Evolutionary conservation across 1,284 basidiomycete species (phyloP).

Genomic region (Phellopilus nigrolimitatus): DNA sequence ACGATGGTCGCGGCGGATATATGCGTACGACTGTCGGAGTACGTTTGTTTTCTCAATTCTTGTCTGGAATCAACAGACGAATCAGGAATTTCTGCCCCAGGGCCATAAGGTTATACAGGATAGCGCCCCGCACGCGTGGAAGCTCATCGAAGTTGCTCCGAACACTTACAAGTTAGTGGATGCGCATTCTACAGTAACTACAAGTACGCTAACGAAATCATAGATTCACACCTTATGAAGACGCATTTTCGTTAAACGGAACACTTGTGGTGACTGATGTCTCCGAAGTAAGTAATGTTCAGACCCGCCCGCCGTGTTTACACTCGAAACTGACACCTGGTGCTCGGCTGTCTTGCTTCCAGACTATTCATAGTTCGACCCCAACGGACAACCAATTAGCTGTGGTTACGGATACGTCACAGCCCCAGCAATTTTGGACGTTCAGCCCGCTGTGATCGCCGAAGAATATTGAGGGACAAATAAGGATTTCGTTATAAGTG

Average conservation of each 20-base stretch:
- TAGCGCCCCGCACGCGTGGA: constrained; percentile 16
- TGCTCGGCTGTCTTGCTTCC: too few relatives aligned
- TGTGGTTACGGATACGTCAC: background rate
- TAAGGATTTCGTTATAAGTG: too few relatives aligned
- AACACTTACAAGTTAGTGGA: constrained; percentile 11
- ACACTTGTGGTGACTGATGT: background rate
- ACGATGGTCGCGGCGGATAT: constrained; percentile 12
- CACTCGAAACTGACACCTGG: too few relatives aligned
- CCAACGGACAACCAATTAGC: background rate
- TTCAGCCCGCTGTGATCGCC: too few relatives aligned
- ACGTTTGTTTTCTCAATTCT: background rate
- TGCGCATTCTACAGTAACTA: background rate
- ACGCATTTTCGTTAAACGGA: background rate
- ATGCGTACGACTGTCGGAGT: constrained; percentile 7
- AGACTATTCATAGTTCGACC: background rate
- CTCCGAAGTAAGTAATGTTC: background rate
- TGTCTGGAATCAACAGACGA: background rate
- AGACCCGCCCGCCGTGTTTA: background rate
- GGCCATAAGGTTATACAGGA: constrained; percentile 14
- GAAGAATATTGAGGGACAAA: too few relatives aligned
- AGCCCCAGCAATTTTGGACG: background rate
- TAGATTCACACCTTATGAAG: background rate
- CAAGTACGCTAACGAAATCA: background rate
- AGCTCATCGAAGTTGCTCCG: constrained; percentile 8
- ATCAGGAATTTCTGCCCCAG: too few relatives aligned